Conservation (phyloP, 768 basidiomycete species). For the Amanita rubescens region DNA sequence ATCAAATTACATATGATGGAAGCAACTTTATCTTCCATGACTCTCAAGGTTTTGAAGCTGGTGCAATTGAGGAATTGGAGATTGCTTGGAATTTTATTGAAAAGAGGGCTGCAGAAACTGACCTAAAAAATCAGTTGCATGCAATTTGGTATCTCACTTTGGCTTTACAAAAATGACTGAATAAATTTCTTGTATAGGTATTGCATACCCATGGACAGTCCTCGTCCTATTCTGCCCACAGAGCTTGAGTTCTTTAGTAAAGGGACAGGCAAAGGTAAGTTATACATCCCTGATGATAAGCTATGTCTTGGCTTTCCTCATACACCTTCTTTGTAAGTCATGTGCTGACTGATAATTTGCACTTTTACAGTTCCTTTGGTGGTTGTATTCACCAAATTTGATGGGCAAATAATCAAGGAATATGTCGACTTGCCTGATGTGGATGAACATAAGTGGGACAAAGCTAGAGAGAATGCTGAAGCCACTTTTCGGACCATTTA, state of each 20-base stretch:
- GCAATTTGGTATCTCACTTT: constrained; percentile 26
- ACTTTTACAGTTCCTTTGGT: constrained; percentile 27
- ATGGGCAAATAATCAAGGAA: constrained; percentile 19
- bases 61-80: constrained; percentile 20
- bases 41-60: constrained; percentile 33
- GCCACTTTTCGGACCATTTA: neutral
- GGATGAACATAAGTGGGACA: constrained; percentile 1
- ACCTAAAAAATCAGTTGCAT: constrained; percentile 24
- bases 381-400: constrained; percentile 30
- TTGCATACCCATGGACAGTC: neutral
- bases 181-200: too few species aligned
- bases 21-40: constrained; percentile 36
- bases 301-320: too few species aligned
- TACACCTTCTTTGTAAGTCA: too few species aligned
- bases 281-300: too few species aligned
- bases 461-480: neutral
- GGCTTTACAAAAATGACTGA: too few species aligned
- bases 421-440: neutral
- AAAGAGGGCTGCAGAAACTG: constrained; percentile 11
- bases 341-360: too few species aligned
- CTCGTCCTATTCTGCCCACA: neutral
- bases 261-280: neutral
- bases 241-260: neutral
- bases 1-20: constrained; percentile 19
- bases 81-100: constrained; percentile 24